Evolutionary conservation across 805 yeast genomes (phyloP).

Genomic region (Candida xyloterini): DNA sequence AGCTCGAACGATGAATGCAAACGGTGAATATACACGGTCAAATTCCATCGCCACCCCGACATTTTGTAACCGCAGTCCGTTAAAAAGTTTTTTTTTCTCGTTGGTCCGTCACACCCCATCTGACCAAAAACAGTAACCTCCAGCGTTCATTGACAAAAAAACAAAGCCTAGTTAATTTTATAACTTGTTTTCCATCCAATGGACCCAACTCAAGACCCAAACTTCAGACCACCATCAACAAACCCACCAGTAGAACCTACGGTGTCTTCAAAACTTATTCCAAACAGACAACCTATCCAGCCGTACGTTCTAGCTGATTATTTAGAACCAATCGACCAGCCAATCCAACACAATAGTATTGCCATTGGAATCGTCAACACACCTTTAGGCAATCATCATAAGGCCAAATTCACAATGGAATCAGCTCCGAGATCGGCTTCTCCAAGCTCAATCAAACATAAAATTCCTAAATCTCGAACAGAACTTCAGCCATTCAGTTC

Average conservation of each 20-base stretch:
- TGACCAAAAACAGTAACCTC: neutral
- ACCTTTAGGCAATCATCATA: neutral
- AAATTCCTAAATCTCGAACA: slow-evolving; percentile 44
- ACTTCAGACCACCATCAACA: slow-evolving; percentile 81
- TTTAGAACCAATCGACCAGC: slow-evolving; percentile 70
- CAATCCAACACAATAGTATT: slow-evolving; percentile 46
- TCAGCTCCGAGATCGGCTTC: slow-evolving; percentile 38
- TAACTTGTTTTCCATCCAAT: slow-evolving; percentile 34
- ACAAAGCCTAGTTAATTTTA: neutral
- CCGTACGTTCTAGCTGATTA: slow-evolving; percentile 75
- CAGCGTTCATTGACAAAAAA: slow-evolving; percentile 5
- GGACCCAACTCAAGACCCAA: slow-evolving; percentile 94
- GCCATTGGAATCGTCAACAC: neutral
- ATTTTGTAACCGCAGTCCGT: neutral
- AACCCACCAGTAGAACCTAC: slow-evolving; percentile 60
- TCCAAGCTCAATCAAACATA: slow-evolving; percentile 25
- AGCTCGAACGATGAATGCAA: too few relatives aligned
- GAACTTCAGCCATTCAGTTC: slow-evolving; percentile 58
- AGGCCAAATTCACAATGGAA: slow-evolving; percentile 18
- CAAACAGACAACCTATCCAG: slow-evolving; percentile 72
- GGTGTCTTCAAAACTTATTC: slow-evolving; percentile 66
- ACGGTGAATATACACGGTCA: too few relatives aligned
- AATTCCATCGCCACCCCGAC: too few relatives aligned
- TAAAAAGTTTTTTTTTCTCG: slow-evolving; percentile 4
- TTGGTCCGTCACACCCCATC: neutral